These are phyloP conservation scores for Borovskyia barvae DNA, from an alignment of 208 protist genomes.

Conservation along the genomic window DNA sequence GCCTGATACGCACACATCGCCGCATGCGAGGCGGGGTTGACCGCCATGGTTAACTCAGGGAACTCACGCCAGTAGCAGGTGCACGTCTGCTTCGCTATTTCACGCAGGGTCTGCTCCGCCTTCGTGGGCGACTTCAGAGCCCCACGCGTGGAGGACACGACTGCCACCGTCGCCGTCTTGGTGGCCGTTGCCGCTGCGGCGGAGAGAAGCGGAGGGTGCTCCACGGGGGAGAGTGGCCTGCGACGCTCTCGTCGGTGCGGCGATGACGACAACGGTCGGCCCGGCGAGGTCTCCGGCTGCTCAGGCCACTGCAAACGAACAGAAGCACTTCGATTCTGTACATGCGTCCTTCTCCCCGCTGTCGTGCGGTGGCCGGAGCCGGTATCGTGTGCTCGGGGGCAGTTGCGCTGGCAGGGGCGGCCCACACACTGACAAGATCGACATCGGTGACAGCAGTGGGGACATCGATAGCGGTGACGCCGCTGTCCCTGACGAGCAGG, in stretches of 20 bases:
- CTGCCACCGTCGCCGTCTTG: background rate
- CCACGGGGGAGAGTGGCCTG: no score
- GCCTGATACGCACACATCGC: conserved; percentile 49
- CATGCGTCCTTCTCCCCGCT: no score
- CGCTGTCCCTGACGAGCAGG: background rate
- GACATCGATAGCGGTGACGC: conserved; percentile 4
- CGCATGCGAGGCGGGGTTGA: conserved; percentile 70
- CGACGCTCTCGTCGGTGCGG: background rate
- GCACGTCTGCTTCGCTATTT: conserved; percentile 23
- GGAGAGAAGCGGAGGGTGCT: no score
- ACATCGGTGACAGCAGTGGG: conserved; percentile 12
- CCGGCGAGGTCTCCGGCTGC: conserved; percentile 1
- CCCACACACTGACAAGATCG: conserved; percentile 7
- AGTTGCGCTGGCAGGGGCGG: conserved; percentile 3
- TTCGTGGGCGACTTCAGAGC: background rate
- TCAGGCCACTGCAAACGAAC: conserved; percentile 20
- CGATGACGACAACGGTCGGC: background rate
- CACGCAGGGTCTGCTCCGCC: conserved; percentile 20
- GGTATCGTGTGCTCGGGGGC: no score
- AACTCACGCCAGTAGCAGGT: conserved; percentile 47
- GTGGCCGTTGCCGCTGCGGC: background rate
- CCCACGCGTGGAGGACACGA: background rate
- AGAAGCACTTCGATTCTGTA: background rate
- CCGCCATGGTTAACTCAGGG: conserved; percentile 52
- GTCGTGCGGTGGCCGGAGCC: no score